These are phyloP conservation scores for Knoxia roxburghii DNA, from an alignment of 257 asterid genomes.

Conservation along the genomic window DNA sequence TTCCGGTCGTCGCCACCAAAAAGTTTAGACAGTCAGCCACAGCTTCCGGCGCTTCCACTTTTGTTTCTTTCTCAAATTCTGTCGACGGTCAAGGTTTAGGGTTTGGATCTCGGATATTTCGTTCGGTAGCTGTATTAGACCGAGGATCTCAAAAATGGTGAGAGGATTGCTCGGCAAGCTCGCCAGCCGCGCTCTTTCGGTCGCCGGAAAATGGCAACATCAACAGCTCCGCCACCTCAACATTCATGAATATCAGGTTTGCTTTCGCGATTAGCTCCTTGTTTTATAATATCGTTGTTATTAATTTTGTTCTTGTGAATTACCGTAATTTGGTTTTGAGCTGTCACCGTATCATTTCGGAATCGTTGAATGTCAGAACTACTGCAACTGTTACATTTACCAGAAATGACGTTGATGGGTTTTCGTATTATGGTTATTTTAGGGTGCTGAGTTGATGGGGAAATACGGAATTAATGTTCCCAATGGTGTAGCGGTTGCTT, in stretches of 20 bases:
- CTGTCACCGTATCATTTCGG: not conserved
- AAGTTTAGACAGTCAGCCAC: not conserved
- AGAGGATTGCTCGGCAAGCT: constrained; percentile 76
- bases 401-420: constrained; percentile 2
- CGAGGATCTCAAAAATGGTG: constrained; percentile 45
- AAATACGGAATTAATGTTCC: constrained; percentile 91
- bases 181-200: constrained; percentile 69
- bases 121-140: not conserved
- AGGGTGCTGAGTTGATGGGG: constrained; percentile 92
- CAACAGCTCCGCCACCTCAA: constrained; percentile 99
- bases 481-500: constrained; percentile 70
- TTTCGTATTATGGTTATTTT: constrained; percentile 5
- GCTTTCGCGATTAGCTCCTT: not conserved
- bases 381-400: too few relatives aligned
- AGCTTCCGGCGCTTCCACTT: constrained; percentile 13
- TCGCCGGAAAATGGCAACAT: constrained; percentile 97
- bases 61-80: not conserved
- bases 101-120: constrained; percentile 6
- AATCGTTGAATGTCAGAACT: too few relatives aligned
- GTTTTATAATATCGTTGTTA: not conserved
- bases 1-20: constrained; percentile 17
- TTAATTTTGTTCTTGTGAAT: not conserved
- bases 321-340: not conserved
- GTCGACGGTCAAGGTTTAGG: not conserved
- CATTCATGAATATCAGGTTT: constrained; percentile 93